phyloP scores from a whole-genome alignment of 192 early-diverging fungal genomes.

The Coemansia asiatica region DNA sequence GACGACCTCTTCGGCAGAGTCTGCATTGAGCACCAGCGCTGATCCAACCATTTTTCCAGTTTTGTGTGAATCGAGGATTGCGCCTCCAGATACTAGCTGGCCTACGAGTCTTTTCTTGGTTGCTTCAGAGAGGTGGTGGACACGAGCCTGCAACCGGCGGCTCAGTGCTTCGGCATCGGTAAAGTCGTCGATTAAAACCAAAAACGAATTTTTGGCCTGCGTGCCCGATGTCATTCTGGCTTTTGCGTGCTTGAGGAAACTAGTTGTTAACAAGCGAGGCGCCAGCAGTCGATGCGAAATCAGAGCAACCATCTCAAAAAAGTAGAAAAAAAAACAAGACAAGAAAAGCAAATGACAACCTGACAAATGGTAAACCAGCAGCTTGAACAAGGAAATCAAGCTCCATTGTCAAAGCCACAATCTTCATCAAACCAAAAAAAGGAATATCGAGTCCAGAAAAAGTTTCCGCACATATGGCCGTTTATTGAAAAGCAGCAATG shows the following conservation, averaged over 20 bases:
- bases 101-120: conserved; percentile 30
- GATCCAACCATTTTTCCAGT: conserved; percentile 58
- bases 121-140: conserved; percentile 50
- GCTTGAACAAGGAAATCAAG: too few relatives aligned
- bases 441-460: too few relatives aligned
- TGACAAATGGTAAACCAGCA: too few relatives aligned
- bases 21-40: conserved; percentile 55
- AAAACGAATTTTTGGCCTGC: conserved; percentile 29
- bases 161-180: conserved; percentile 52
- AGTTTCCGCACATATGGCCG: too few relatives aligned
- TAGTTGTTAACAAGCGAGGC: neutral
- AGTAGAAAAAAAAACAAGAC: neutral
- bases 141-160: conserved; percentile 47
- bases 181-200: conserved; percentile 58
- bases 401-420: too few relatives aligned
- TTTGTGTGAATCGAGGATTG: conserved; percentile 56
- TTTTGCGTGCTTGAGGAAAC: neutral
- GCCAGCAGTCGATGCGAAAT: neutral
- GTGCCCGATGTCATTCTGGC: conserved; percentile 4
- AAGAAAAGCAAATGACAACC: neutral
- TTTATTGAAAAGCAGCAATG: too few relatives aligned
- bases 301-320: neutral
- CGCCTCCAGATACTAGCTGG: conserved; percentile 53
- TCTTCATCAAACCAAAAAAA: too few relatives aligned
- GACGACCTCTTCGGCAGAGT: conserved; percentile 47